Evolutionary conservation across 805 yeast species (phyloP), one percentile per base, ranked within the genome.

Genomic region (Schwanniomyces sp.): DNA sequence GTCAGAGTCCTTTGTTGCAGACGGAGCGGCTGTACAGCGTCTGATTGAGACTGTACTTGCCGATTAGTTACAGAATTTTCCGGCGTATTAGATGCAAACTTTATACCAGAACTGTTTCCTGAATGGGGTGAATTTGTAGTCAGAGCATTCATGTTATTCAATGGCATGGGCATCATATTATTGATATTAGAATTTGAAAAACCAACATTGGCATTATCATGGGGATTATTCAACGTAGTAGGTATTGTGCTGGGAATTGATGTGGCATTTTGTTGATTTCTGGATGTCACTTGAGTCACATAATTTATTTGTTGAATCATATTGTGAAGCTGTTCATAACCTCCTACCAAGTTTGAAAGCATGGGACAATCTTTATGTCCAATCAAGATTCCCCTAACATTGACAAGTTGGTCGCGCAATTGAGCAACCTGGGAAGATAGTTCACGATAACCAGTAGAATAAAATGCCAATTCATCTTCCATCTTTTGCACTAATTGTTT

Each of bases 401-500:
- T 62, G 27, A 77, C 55, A 12, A 86, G 70, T 55, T 83, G 87
- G 41, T 83, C 85, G 32, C 84, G 70, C 46, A 88, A 65, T 29
- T 74, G 75, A n/a, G 70, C 67, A 6, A 84, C 79, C 51, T 88
- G 86, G 2, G 70, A 66, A 11, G 82, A 76, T 43, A 91, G 66
- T 36, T 81, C 81, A 18, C 85, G 80, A 65, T 88, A 90, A 51
- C 91, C 91, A 9, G 75, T 65, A 14, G 87, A 76, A 62, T 84
- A 89, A 56, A 80, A 84, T 39, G 82, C 77, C 45, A 90, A 75
- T 62, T 91, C 95, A 41, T 77, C 81, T 63, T 91, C 95, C 81
- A 94, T 85, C 55, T 85, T 86, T 48, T 81, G 84, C 29, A 91
- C 80, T 75, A 86, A 85, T 62, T 88, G 90, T 72, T 94, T 94